Evolutionary conservation across 2,329 filamentous ascomycete genomes (phyloP), one percentile per base, ranked within the genome.

Genomic region (Colletotrichum paranaense): DNA sequence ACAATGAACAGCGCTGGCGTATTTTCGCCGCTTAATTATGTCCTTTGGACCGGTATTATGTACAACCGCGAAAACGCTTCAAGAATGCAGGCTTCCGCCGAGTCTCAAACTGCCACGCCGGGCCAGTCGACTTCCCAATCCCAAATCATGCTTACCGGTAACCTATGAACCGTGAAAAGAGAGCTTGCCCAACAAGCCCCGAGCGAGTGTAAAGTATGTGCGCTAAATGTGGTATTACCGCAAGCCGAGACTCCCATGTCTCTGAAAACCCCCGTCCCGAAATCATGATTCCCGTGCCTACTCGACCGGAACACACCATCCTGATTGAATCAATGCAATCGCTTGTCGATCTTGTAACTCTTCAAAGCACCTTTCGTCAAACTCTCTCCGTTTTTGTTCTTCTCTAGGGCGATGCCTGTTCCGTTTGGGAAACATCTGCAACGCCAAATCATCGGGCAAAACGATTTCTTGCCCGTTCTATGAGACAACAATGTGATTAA

Each of bases 401-500:
- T 16, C 6, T 6, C 7, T 11, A 3, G 30, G 11, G 49, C 19
- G 30, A 1, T 32, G 28, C 28, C 2, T 30, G 74, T 78, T 64
- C 74, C 14, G 5, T 38, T 14, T 22, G 32, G 32, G 57, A 24
- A 6, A 12, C 22, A 5, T 49, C 22, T 11, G 62, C 62, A 19
- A 30, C 5, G 19, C 30, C 46, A 38, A 30, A 55, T n/a, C 7
- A 16, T 63, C 30, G 2, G 46, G 24, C n/a, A 19, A 16, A 35
- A 35, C 9, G 4, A 7, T 49, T 22, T 49, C 5, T 28, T 67
- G 32, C 26, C 79, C 78, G 30, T 78, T 75, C 86, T 90, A 91
- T 60, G 89, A 90, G 78, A 91, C 88, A 75, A 94, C 91, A 73
- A 95, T 94, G 82, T 95, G 93, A 78, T 93, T 95, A 79, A 94